These are phyloP conservation scores for Tieghemiomyces parasiticus DNA, from an alignment of 192 early-diverging fungal genomes.

Conservation along the genomic window DNA sequence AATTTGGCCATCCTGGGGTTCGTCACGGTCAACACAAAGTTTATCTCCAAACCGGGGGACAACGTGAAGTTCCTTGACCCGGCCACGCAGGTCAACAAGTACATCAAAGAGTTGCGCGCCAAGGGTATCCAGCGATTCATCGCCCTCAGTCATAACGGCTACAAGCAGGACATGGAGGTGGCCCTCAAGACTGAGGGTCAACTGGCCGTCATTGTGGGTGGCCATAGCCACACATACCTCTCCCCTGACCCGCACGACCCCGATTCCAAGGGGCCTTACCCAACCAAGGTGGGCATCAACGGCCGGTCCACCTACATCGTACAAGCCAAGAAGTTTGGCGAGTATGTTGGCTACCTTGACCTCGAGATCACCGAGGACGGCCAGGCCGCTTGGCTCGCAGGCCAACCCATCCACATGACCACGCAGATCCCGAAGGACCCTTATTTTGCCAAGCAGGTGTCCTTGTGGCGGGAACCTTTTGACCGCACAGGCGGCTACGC, in stretches of 20 bases:
- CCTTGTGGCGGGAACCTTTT: conserved; percentile 29
- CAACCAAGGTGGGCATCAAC: conserved; percentile 43
- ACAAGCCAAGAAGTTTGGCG: conserved; percentile 47
- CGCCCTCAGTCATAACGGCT: conserved; percentile 55
- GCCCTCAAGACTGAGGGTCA: conserved; percentile 37
- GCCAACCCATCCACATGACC: conserved; percentile 41
- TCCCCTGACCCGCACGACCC: conserved; percentile 29
- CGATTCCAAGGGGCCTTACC: conserved; percentile 45
- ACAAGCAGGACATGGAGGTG: conserved; percentile 48
- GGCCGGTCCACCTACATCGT: conserved; percentile 50
- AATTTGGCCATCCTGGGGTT: conserved; percentile 54
- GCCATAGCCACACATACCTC: conserved; percentile 60
- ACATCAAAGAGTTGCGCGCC: conserved; percentile 38
- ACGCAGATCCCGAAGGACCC: conserved; percentile 31
- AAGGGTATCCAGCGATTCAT: conserved; percentile 52
- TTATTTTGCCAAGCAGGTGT: conserved; percentile 21
- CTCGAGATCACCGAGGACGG: conserved; percentile 38
- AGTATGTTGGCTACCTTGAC: conserved; percentile 47
- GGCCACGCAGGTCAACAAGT: conserved; percentile 38
- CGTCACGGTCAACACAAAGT: conserved; percentile 37
- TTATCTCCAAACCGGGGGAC: conserved; percentile 34
- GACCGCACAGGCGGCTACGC: conserved; percentile 23
- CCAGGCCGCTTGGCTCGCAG: conserved; percentile 34
- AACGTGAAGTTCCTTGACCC: conserved; percentile 39
- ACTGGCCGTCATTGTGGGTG: conserved; percentile 51